Percentiles rank a stretch among this genome's conserved stretches.
Evolutionary conservation across 768 basidiomycete genomes (phyloP).

Genomic region (Suillus luteus): DNA sequence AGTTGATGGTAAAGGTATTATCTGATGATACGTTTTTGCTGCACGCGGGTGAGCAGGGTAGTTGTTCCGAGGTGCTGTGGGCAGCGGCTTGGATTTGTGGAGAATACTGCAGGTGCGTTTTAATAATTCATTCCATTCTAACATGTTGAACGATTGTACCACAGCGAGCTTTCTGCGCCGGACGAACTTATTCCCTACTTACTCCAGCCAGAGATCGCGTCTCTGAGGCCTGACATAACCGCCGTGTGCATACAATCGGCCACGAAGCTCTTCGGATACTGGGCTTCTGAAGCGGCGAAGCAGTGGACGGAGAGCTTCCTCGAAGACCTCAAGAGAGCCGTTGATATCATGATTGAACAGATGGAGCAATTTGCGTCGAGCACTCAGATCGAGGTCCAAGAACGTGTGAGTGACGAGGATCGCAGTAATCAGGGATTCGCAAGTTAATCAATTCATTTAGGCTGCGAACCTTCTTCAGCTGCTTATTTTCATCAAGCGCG

Average conservation of each 20-base stretch:
- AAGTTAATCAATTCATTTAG: slow-evolving; percentile 39
- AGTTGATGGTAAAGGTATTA: slow-evolving; percentile 79
- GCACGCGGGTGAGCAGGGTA: slow-evolving; percentile 66
- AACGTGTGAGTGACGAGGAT: slow-evolving; percentile 61
- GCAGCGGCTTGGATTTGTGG: slow-evolving; percentile 98
- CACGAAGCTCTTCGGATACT: slow-evolving; percentile 84
- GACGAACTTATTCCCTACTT: slow-evolving; percentile 73
- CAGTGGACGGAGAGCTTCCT: slow-evolving; percentile 78
- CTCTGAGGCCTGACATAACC: slow-evolving; percentile 62
- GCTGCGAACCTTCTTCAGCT: slow-evolving; percentile 81
- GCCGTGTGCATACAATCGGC: slow-evolving; percentile 82
- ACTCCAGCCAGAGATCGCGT: slow-evolving; percentile 58
- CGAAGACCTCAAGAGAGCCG: slow-evolving; percentile 60
- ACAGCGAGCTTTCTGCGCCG: slow-evolving; percentile 77
- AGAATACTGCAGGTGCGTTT: slow-evolving; percentile 83
- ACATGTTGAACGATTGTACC: slow-evolving; percentile 12
- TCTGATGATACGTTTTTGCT: slow-evolving; percentile 75
- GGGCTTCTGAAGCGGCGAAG: slow-evolving; percentile 75
- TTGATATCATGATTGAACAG: slow-evolving; percentile 61
- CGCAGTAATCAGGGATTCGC: neutral
- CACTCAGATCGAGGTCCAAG: slow-evolving; percentile 86
- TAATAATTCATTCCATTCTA: neutral
- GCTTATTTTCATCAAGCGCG: slow-evolving; percentile 74
- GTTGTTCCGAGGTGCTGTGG: slow-evolving; percentile 85
- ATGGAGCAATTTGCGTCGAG: slow-evolving; percentile 59